Percentiles rank a stretch among this genome's conserved stretches.
Evolutionary conservation across 306 rosid species (phyloP).

Genomic region (Inga laurina): DNA sequence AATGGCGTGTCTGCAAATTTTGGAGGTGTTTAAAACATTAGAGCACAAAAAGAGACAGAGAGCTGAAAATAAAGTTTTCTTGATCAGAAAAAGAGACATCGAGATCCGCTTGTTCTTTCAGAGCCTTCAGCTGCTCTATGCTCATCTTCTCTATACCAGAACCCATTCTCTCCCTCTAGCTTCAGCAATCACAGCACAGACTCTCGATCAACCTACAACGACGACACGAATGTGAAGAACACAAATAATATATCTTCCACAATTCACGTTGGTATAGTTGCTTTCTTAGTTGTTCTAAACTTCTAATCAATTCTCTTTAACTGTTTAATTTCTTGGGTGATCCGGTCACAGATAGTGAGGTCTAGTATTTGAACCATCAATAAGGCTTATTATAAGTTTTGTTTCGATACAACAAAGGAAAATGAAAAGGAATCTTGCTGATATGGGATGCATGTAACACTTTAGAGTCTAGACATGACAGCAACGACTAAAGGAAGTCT

Average conservation of each 20-base stretch:
- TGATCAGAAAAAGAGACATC: constrained; percentile 40
- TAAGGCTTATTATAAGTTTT: background rate
- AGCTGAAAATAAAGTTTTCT: too few species aligned
- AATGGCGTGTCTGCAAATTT: too few species aligned
- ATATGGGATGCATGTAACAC: background rate
- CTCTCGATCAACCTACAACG: background rate
- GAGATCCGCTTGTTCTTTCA: constrained; percentile 83
- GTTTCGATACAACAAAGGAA: background rate
- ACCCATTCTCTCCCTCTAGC: background rate
- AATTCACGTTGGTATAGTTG: background rate
- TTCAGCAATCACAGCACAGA: background rate
- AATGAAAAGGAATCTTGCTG: background rate
- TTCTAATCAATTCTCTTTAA: background rate
- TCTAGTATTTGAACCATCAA: background rate
- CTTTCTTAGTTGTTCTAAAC: background rate
- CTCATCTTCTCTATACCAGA: constrained; percentile 76
- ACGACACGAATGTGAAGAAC: background rate
- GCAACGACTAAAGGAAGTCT: background rate
- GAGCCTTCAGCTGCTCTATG: constrained; percentile 74
- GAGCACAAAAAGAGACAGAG: too few species aligned
- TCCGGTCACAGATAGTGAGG: background rate
- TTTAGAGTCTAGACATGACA: background rate
- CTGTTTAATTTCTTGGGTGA: background rate
- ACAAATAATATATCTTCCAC: background rate
- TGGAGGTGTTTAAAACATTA: too few species aligned